phyloP scores from a whole-genome alignment of 1,284 basidiomycete species.

The Cryptococcus sp. region DNA sequence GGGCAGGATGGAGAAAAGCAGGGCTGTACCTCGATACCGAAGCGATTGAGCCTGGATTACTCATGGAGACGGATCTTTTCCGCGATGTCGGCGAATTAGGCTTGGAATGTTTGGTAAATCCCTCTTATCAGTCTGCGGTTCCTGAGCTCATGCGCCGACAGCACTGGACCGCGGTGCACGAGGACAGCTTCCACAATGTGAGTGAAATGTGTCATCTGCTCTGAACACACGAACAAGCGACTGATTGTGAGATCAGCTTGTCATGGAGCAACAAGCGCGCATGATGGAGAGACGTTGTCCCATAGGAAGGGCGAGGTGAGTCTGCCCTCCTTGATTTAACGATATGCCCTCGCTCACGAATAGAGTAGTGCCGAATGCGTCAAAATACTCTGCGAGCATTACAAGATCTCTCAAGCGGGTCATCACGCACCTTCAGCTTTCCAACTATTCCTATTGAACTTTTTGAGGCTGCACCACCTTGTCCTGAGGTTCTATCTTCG shows the following conservation, averaged over 20 bases:
- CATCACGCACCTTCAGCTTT: conserved; percentile 66
- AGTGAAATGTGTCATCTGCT: conserved; percentile 8
- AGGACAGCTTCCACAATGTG: conserved; percentile 82
- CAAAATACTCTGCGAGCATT: conserved; percentile 79
- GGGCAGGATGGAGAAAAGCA: conserved; percentile 54
- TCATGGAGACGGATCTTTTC: conserved; percentile 80
- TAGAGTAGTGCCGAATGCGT: conserved; percentile 55
- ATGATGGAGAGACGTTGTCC: conserved; percentile 78
- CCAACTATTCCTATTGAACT: conserved; percentile 87
- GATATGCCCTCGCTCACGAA: too few species aligned
- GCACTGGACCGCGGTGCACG: conserved; percentile 69
- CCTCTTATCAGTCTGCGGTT: neutral
- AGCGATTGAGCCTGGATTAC: conserved; percentile 67
- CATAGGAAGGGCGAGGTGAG: conserved; percentile 66
- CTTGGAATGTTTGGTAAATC: conserved; percentile 74
- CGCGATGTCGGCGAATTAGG: conserved; percentile 80
- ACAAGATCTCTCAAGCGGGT: conserved; percentile 44
- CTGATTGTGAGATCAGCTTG: conserved; percentile 58
- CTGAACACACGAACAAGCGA: neutral
- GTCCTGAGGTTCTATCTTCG: conserved; percentile 86
- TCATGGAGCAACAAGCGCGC: conserved; percentile 81
- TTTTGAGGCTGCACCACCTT: conserved; percentile 76
- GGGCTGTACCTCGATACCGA: conserved; percentile 54
- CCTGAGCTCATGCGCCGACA: conserved; percentile 34
- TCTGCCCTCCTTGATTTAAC: neutral